Evolutionary conservation across 2,329 filamentous ascomycete species (phyloP).

Genomic region (Colletotrichum orbiculare): DNA sequence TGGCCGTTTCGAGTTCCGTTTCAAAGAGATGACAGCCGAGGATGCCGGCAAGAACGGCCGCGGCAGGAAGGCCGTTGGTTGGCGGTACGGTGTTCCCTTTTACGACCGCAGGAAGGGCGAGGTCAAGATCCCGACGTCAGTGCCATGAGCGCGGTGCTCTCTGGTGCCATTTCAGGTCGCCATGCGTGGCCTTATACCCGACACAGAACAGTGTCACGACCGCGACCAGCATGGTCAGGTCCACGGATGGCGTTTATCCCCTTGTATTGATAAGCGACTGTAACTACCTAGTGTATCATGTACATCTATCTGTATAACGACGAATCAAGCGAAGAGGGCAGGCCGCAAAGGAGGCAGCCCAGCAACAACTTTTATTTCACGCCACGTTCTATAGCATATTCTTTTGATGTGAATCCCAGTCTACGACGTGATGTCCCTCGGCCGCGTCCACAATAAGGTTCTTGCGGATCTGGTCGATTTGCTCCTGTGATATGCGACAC

Average conservation of each 20-base stretch:
- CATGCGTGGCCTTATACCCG: no score
- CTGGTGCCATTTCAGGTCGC: no score
- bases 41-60: conserved; percentile 66
- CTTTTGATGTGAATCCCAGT: conserved; percentile 28
- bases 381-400: conserved; percentile 6
- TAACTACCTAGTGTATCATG: conserved; percentile 24
- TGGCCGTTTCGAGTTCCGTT: conserved; percentile 71
- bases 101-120: conserved; percentile 72
- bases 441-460: conserved; percentile 56
- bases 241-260: conserved; percentile 10
- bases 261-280: conserved; percentile 11
- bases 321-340: conserved; percentile 13
- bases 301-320: conserved; percentile 32
- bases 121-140: conserved; percentile 75
- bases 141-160: conserved; percentile 54
- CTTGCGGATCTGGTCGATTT: conserved; percentile 62
- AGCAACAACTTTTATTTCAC: neutral
- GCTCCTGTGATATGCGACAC: conserved; percentile 66
- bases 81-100: conserved; percentile 72
- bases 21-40: conserved; percentile 69
- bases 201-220: no score
- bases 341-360: neutral
- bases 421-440: conserved; percentile 16
- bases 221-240: neutral
- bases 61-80: conserved; percentile 63